A percentile compares a stretch with the other conserved stretches of the same genome.
These are phyloP conservation scores for Pleurostoma richardsiae DNA, from an alignment of 2,329 filamentous ascomycete species.

Conservation along the genomic window DNA sequence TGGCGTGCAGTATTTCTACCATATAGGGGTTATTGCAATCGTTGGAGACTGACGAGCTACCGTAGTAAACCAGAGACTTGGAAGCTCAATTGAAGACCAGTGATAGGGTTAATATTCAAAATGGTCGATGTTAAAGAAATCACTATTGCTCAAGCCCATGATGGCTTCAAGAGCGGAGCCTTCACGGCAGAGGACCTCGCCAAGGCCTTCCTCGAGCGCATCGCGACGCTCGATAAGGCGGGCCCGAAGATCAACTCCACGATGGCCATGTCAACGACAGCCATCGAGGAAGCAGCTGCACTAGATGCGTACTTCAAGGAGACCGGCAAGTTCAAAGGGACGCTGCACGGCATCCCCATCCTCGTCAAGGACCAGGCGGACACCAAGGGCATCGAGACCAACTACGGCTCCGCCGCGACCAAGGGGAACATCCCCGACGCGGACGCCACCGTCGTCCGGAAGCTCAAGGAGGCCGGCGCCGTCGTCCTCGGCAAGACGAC, in stretches of 20 bases:
- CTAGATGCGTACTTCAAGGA: slow-evolving; percentile 9
- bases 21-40: no score
- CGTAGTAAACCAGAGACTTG: no score
- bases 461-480: slow-evolving; percentile 12
- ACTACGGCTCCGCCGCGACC: slow-evolving; percentile 10
- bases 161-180: slow-evolving; percentile 7
- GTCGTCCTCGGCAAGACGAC: slow-evolving; percentile 16
- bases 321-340: slow-evolving; percentile 10
- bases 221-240: slow-evolving; percentile 11
- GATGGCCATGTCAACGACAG: slow-evolving; percentile 11
- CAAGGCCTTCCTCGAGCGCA: slow-evolving; percentile 9
- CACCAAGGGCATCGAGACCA: slow-evolving; percentile 13
- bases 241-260: slow-evolving; percentile 13
- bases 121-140: slow-evolving; percentile 12
- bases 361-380: slow-evolving; percentile 15
- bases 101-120: neutral
- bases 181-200: slow-evolving; percentile 10
- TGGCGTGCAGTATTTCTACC: no score
- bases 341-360: slow-evolving; percentile 13
- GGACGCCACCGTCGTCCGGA: slow-evolving; percentile 12
- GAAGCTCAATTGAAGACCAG: no score
- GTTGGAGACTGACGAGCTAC: no score
- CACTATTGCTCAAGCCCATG: slow-evolving; percentile 12
- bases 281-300: slow-evolving; percentile 10
- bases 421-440: slow-evolving; percentile 9